phyloP scores from a whole-genome alignment of 805 yeast genomes.

The Yamadazyma ubonensis region DNA sequence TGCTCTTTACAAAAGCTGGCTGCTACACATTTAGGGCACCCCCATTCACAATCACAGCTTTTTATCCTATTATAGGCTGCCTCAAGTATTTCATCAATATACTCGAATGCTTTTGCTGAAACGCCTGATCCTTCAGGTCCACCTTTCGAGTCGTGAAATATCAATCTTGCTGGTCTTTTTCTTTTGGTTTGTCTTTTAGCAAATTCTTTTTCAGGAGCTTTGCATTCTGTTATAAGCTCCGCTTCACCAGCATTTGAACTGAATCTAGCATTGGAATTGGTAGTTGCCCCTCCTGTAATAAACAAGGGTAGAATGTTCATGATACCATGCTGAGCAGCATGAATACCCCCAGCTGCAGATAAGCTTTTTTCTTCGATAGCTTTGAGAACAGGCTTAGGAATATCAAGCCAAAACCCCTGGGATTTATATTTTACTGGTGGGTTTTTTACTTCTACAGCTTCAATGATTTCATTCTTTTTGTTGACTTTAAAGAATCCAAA shows the following conservation, averaged over 20 bases:
- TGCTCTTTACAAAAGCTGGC: slow-evolving; percentile 78
- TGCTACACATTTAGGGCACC: slow-evolving; percentile 87
- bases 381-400: slow-evolving; percentile 65
- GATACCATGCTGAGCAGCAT: slow-evolving; percentile 91
- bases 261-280: slow-evolving; percentile 32
- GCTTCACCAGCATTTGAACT: slow-evolving; percentile 32
- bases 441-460: slow-evolving; percentile 87
- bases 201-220: slow-evolving; percentile 96
- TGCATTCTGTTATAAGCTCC: slow-evolving; percentile 90
- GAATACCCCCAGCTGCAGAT: slow-evolving; percentile 87
- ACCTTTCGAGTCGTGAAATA: slow-evolving; percentile 82
- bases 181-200: slow-evolving; percentile 70
- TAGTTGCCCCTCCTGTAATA: slow-evolving; percentile 65
- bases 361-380: slow-evolving; percentile 55
- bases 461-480: slow-evolving; percentile 73
- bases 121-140: slow-evolving; percentile 80
- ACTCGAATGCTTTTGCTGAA: slow-evolving; percentile 75
- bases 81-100: slow-evolving; percentile 62
- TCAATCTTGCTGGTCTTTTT: slow-evolving; percentile 80
- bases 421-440: slow-evolving; percentile 73
- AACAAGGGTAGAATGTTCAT: slow-evolving; percentile 75
- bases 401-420: slow-evolving; percentile 90
- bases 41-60: slow-evolving; percentile 71
- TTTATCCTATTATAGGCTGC: slow-evolving; percentile 59
- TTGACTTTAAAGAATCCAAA: slow-evolving; percentile 93